These are phyloP conservation scores for Hydnomerulius pinastri DNA, from an alignment of 768 basidiomycete genomes.

Conservation along the genomic window DNA sequence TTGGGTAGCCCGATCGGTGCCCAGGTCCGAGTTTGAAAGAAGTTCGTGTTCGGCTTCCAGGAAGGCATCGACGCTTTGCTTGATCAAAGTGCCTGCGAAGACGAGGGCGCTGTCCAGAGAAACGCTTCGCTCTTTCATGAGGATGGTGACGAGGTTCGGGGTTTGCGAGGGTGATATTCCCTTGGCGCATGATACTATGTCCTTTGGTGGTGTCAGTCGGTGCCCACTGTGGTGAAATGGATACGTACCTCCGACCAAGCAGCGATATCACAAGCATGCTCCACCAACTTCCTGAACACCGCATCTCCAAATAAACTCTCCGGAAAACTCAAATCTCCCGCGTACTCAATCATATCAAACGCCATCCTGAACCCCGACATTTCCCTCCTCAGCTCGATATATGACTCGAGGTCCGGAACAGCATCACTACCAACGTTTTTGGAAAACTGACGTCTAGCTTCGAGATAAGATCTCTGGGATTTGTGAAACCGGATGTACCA, in stretches of 20 bases:
- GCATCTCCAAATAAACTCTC: constrained; percentile 28
- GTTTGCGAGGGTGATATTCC: constrained; percentile 38
- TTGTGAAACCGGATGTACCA: constrained; percentile 47
- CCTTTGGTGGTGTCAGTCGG: constrained; percentile 38
- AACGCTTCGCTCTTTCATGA: constrained; percentile 45
- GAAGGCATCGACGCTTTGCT: constrained; percentile 31
- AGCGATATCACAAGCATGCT: constrained; percentile 50
- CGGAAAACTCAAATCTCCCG: constrained; percentile 46
- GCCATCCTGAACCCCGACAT: constrained; percentile 50
- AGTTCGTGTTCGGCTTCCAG: constrained; percentile 24
- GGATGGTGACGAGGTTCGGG: constrained; percentile 52
- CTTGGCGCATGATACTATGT: constrained; percentile 56
- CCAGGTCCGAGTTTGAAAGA: constrained; percentile 11
- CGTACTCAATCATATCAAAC: constrained; percentile 54
- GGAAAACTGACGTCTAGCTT: constrained; percentile 34
- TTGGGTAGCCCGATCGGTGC: constrained; percentile 26
- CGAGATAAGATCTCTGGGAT: constrained; percentile 35
- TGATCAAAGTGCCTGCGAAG: constrained; percentile 24
- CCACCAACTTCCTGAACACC: constrained; percentile 36
- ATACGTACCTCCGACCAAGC: constrained; percentile 52
- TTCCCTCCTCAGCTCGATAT: constrained; percentile 47
- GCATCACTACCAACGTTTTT: constrained; percentile 20
- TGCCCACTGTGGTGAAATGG: no score
- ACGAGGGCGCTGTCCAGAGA: constrained; percentile 49
- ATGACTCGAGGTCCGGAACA: constrained; percentile 46